A percentile compares a stretch with the other conserved stretches of the same genome.
phyloP scores from a whole-genome alignment of 2,329 filamentous ascomycete genomes.

The Cladobotryum protrusum region DNA sequence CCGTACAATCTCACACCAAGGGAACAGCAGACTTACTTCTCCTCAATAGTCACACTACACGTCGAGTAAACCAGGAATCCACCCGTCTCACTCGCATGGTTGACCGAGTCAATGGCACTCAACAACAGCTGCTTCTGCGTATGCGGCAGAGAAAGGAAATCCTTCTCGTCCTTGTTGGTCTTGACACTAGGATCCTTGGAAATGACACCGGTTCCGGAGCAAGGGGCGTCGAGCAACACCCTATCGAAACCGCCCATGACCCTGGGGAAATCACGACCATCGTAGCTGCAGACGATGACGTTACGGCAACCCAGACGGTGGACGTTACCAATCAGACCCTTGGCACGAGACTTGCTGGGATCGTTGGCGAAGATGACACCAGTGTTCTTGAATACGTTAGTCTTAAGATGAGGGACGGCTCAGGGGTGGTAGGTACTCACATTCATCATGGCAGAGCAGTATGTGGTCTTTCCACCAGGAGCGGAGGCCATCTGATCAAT shows the following conservation, averaged over 20 bases:
- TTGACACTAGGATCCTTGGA: slow-evolving; percentile 95
- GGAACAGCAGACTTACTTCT: slow-evolving; percentile 39
- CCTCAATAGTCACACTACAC: slow-evolving; percentile 88
- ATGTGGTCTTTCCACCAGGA: slow-evolving; percentile 23
- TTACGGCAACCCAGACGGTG: slow-evolving; percentile 92
- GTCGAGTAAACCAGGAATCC: slow-evolving; percentile 97
- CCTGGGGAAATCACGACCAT: slow-evolving; percentile 87
- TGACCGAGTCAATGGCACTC: slow-evolving; percentile 88
- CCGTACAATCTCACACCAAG: neutral
- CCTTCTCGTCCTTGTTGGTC: slow-evolving; percentile 94
- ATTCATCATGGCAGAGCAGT: slow-evolving; percentile 61
- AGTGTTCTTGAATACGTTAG: slow-evolving; percentile 67
- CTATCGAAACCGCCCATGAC: slow-evolving; percentile 92
- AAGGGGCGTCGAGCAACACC: slow-evolving; percentile 88
- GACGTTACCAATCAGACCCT: slow-evolving; percentile 96
- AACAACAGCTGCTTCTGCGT: slow-evolving; percentile 91
- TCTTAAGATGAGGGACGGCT: slow-evolving; percentile 49
- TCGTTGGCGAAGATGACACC: slow-evolving; percentile 96
- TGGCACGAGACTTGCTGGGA: slow-evolving; percentile 84
- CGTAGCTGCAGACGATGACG: slow-evolving; percentile 91
- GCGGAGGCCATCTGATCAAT: slow-evolving; percentile 19
- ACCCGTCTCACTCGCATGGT: slow-evolving; percentile 85
- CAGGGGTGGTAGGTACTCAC: slow-evolving; percentile 49
- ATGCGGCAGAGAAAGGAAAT: slow-evolving; percentile 90
- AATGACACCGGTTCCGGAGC: slow-evolving; percentile 95